Evolutionary conservation across 352 stramenopile genomes (phyloP), one percentile per base, ranked within the genome.

Genomic region (Achlya hypogyna): DNA sequence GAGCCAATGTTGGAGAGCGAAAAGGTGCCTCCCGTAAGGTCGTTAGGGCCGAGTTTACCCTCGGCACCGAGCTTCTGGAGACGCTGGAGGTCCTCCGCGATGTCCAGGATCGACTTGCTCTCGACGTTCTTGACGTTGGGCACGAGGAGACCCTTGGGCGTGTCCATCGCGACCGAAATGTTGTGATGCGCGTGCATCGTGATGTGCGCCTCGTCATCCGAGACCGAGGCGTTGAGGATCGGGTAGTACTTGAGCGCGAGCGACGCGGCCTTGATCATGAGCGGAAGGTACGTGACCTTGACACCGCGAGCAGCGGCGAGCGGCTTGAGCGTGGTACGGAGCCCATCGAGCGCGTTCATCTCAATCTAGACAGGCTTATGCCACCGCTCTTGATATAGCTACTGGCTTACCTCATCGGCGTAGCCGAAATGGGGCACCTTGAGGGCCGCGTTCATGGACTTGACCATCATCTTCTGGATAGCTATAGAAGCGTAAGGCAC

Each of bases 111-210:
- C 60, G 84, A 92, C 72, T 93, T 95, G 20, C 51, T 71, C 78
- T 98, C 81, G 23, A 97, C 91, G 69, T 94, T 82, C 69, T 97
- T 96, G 59, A 99, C 84, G 58, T 98, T 97, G 18, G 97, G 96
- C 40, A 99, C 97, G 45, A 99, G 87, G 49, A 99, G 75, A 20
- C 97, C 97, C 35, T 83, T 82, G 0, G 92, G 88, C 0, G 96
- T 99, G 76, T 99, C 96, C 88, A 99, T 98, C 27, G 97, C 97
- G 45, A 99, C 84, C 31, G 95, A 98, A 71, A 99, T 98, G 75
- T 99, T 98, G 80, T 99, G 97, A 32, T 88, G 74, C 2, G 78
- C 80, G 40, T 98, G 74, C 54, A 98, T 81, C 5, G 81, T 96
- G 43, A 99, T 72, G 40, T 84, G 79, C 29, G 82, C 91, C 52